Percentiles rank a stretch among this genome's conserved stretches.
Evolutionary conservation across 2,329 filamentous ascomycete species (phyloP).

Genomic region (Colletotrichum orbiculare): DNA sequence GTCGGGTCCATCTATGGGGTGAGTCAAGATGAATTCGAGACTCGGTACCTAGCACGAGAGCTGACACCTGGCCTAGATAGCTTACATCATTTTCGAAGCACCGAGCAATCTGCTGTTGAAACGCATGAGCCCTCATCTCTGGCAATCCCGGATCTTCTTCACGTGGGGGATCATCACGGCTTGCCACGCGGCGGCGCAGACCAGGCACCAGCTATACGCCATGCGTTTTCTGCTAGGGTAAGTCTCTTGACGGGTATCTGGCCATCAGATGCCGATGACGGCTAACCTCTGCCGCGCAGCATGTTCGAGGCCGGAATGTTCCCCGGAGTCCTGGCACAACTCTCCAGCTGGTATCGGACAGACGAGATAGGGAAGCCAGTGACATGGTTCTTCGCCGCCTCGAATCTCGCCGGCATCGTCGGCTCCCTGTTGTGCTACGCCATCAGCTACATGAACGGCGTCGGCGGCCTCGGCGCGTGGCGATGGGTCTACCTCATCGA

Average conservation of each 20-base stretch:
- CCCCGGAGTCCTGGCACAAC: constrained; percentile 52
- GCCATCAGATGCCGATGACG: too few species aligned
- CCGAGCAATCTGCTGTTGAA: constrained; percentile 53
- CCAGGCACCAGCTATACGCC: constrained; percentile 50
- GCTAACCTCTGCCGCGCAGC: background rate
- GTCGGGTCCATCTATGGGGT: constrained; percentile 26
- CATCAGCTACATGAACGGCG: too few species aligned
- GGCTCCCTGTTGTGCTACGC: too few species aligned
- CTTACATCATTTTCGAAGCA: constrained; percentile 53
- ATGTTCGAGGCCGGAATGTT: constrained; percentile 55
- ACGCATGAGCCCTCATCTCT: constrained; percentile 46
- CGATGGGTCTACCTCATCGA: too few species aligned
- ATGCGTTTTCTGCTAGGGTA: constrained; percentile 53
- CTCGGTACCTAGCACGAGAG: background rate
- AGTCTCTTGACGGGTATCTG: background rate
- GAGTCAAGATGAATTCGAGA: background rate
- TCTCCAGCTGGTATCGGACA: constrained; percentile 58
- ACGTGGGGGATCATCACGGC: constrained; percentile 51
- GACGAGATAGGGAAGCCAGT: constrained; percentile 56
- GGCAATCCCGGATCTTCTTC: constrained; percentile 51
- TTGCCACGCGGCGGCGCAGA: constrained; percentile 52
- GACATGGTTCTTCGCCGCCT: constrained; percentile 46
- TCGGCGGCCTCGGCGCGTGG: too few species aligned
- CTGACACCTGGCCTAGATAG: constrained; percentile 42
- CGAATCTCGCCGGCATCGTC: too few species aligned